Conservation (phyloP, 192 early-diverging fungal genomes). For the Backusella psychrophila region DNA sequence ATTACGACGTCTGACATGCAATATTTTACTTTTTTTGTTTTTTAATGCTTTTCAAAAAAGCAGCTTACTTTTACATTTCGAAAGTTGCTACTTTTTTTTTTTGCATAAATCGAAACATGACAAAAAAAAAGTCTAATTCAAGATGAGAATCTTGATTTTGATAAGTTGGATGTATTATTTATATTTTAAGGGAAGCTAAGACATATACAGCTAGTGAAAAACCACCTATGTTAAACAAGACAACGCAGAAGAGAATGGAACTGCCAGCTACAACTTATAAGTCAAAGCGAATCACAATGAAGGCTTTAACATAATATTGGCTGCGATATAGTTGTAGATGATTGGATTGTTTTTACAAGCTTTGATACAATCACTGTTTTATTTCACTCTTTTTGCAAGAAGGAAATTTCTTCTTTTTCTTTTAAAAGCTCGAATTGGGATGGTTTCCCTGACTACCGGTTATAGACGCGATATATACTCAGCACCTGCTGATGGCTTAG, state of each 20-base stretch:
- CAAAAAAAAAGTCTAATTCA: not conserved
- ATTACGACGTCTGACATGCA: not conserved
- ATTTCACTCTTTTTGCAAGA: not conserved
- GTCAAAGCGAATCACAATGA: not conserved
- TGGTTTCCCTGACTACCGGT: not conserved
- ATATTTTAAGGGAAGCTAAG: not conserved
- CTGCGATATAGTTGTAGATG: not conserved
- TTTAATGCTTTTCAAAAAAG: not conserved
- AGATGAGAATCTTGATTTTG: not conserved
- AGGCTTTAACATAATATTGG: not conserved
- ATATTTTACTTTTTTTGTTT: not conserved
- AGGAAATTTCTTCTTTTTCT: not conserved
- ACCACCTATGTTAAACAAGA: not conserved
- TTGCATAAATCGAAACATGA: not conserved
- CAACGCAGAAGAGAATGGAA: not conserved
- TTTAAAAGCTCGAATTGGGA: not conserved
- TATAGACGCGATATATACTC: not conserved
- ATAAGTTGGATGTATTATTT: not conserved
- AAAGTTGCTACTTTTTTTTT: not conserved
- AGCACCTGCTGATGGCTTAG: not conserved
- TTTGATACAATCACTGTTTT: not conserved
- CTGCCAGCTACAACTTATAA: not conserved
- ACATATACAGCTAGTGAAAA: not conserved
- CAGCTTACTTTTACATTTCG: not conserved
- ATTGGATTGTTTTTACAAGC: not conserved